Evolutionary conservation across 2,329 filamentous ascomycete species (phyloP), one percentile per base, ranked within the genome.

Genomic region (Diaporthe sp.): DNA sequence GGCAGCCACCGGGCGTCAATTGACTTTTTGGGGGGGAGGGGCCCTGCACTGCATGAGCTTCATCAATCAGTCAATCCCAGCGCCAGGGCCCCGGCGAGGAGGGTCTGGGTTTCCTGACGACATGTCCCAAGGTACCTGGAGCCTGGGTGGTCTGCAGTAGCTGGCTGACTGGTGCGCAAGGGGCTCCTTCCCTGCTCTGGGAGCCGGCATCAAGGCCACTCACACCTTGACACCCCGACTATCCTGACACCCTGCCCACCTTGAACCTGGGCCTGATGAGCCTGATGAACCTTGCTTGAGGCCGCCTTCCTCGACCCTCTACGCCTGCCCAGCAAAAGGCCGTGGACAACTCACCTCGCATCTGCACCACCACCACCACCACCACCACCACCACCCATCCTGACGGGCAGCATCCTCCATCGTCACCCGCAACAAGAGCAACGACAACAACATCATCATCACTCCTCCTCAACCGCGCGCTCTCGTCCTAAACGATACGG

Each of bases 321-420:
- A 67, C 33, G 64, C 52, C 47, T 67, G 64, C 57, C 47, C 76
- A 78, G 79, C 78, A 74, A 70, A 75, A 78, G 79, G 79, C 76
- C 77, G 79, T 82, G 81, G 81, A 83, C 82, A 84, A 84, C 82
- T 83, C 82, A 84, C 80, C 82, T 80, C 83, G 82, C 82, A 83
- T 81, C 77, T 61, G 77, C 77, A 77, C 79, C 78, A 78, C 79
- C 67, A 70, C 40, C 66, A 33, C 79, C 78, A 78, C 79, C 67
- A 70, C 40, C 66, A 33, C 19, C 67, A 45, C 25, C 66, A 55
- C 13, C 40, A 30, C 25, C 40, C 25, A 30, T 52, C 33, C 33
- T 45, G 25, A 61, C 33, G 57, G 58, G 35, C 69, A 72, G 25
- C 45, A 25, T n/a, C 47, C 52, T 19, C 19, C 45, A 55, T 45